Evolutionary conservation across 176 grass and related monocot species (phyloP).

Genomic region (Carex myosuroides): DNA sequence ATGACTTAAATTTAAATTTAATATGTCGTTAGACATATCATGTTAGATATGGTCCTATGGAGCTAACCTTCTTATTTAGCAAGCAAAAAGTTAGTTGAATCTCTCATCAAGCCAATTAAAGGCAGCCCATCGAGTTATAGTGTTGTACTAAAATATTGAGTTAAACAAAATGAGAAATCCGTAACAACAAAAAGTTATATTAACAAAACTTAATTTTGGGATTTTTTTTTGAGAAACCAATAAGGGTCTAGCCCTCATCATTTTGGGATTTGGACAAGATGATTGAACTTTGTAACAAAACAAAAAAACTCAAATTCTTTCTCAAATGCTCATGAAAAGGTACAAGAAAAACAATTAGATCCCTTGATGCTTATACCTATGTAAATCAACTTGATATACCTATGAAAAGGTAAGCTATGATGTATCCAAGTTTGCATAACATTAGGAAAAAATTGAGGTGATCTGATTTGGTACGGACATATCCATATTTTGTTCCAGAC

Average conservation of each 20-base stretch:
- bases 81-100: neutral
- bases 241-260: too few species aligned
- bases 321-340: neutral
- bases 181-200: neutral
- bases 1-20: neutral
- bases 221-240: too few species aligned
- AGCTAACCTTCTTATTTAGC: neutral
- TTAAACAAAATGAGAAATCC: neutral
- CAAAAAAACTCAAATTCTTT: neutral
- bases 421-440: neutral
- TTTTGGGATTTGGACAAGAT: neutral
- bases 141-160: neutral
- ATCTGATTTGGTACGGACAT: neutral
- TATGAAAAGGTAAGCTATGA: neutral
- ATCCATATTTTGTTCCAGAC: slow-evolving; percentile 25
- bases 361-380: neutral
- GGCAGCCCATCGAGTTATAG: neutral
- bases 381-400: neutral
- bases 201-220: neutral
- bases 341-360: neutral
- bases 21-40: too few species aligned
- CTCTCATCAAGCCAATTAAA: neutral
- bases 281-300: neutral
- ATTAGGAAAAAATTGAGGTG: neutral
- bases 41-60: too few species aligned